Evolutionary conservation across 2,329 filamentous ascomycete genomes (phyloP), one percentile per base, ranked within the genome.

Genomic region (Fusarium sterilihyphosum): DNA sequence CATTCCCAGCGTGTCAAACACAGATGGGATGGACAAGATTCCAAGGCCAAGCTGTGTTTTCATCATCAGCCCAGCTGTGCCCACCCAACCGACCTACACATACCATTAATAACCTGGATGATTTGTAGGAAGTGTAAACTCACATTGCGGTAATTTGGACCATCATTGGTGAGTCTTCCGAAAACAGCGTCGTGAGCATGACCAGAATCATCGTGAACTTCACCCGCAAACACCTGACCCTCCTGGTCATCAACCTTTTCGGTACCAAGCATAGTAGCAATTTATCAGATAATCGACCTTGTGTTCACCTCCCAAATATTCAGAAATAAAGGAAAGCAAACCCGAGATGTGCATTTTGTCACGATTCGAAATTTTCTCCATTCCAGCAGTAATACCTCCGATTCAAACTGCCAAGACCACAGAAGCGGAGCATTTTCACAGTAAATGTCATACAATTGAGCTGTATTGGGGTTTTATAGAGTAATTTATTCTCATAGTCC

Each of bases 21-120:
- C 82, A 8, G 78, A 71, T 4, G 86, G 86, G 40, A 88, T 86
- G 2, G 86, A 86, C 29, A 88, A 79, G 26, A 88, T 85, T 50
- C 84, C 78, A 10, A 86, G 80, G 35, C 85, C 84, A 24, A 86
- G 82, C 67, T 85, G 83, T 1, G 82, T 85, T 77, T 86, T 86
- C 82, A 86, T 84, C 84, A 85, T 86, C 50, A 86, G 78, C 11
- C 82, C 83, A 0, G 80, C 75, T 11, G 85, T 85, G 24, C 84
- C 84, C 2, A 83, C 60, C 85, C 84, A 86, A 41, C 84, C 83
- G 1, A 49, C 85, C 81, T 83, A 83, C 50, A 43, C 24, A 33
- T 10, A 7, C 9, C 46, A 41, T 67, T 13, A 56, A 24, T 3
- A 35, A 12, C 18, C 1, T 33, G 1, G 8, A 22, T 5, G 0